These are phyloP conservation scores for Wickerhamomyces rabaulensis DNA, from an alignment of 805 yeast species.

Conservation along the genomic window DNA sequence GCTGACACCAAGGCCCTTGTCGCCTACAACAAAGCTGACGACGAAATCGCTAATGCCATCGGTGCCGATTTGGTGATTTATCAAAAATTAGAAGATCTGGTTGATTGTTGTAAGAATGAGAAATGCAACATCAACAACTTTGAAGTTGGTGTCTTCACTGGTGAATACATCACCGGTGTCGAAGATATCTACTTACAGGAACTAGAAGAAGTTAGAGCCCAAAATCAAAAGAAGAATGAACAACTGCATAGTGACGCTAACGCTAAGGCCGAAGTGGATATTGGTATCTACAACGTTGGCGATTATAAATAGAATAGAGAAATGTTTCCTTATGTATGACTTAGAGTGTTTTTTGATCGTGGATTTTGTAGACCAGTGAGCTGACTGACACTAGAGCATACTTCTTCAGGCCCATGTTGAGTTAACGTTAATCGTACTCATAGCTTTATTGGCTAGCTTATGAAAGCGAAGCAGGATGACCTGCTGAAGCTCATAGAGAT, in stretches of 20 bases:
- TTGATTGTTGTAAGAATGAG: constrained; percentile 65
- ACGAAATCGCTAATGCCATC: constrained; percentile 67
- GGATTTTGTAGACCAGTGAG: no score
- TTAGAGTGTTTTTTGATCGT: no score
- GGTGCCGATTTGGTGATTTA: constrained; percentile 91
- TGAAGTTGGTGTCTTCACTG: constrained; percentile 97
- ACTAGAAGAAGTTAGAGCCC: constrained; percentile 77
- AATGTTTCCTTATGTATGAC: no score
- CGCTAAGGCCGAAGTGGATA: constrained; percentile 74
- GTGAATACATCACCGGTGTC: constrained; percentile 89
- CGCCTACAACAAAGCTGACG: constrained; percentile 73
- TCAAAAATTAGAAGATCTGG: constrained; percentile 78
- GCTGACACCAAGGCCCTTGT: constrained; percentile 94
- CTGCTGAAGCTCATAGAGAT: no score
- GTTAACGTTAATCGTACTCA: no score
- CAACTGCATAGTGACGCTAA: constrained; percentile 44
- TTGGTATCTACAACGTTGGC: constrained; percentile 55
- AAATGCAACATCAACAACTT: constrained; percentile 48
- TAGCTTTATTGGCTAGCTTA: no score
- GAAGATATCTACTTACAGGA: constrained; percentile 78
- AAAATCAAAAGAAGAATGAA: constrained; percentile 53
- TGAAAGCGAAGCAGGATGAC: no score
- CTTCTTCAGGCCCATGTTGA: no score
- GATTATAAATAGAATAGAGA: constrained; percentile 32
- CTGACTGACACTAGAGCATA: no score